A percentile compares a stretch with the other conserved stretches of the same genome.
phyloP scores from a whole-genome alignment of 2,329 filamentous ascomycete genomes.

The Talaromyces sp. region DNA sequence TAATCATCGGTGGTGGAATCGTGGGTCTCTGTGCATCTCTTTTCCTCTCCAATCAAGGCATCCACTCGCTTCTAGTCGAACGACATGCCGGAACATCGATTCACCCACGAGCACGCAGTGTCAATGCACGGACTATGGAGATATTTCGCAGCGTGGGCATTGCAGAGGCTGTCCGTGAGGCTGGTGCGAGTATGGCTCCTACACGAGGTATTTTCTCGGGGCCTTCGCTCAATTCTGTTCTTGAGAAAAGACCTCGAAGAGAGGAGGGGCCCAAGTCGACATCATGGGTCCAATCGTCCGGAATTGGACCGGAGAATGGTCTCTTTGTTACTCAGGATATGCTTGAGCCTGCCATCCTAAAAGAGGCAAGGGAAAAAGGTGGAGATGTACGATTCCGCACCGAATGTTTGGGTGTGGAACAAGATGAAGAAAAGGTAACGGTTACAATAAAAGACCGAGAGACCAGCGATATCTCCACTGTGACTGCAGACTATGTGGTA shows the following conservation, averaged over 20 bases:
- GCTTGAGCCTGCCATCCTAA: constrained; percentile 6
- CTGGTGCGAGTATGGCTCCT: background rate
- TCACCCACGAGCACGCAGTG: constrained; percentile 10
- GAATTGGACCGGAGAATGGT: constrained; percentile 8
- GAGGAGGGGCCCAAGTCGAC: background rate
- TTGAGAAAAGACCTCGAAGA: constrained; percentile 1
- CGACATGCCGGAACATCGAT: constrained; percentile 6
- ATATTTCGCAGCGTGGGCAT: constrained; percentile 9
- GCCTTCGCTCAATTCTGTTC: background rate
- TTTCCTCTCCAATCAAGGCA: constrained; percentile 5
- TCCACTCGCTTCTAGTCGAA: constrained; percentile 6
- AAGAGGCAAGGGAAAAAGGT: constrained; percentile 1
- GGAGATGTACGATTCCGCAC: constrained; percentile 6
- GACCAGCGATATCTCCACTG: background rate
- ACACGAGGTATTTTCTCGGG: constrained; percentile 3
- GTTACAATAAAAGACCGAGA: constrained; percentile 3
- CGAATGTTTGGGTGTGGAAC: constrained; percentile 1
- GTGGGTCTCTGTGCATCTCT: constrained; percentile 7
- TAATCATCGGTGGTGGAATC: constrained; percentile 8
- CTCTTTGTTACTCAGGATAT: constrained; percentile 12
- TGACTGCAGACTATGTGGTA: constrained; percentile 6
- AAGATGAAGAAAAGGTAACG: constrained; percentile 2
- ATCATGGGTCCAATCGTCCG: background rate
- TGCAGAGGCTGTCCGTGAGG: constrained; percentile 2
- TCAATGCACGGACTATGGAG: constrained; percentile 11